These are phyloP conservation scores for Pisolithus marmoratus DNA, from an alignment of 768 basidiomycete species.

Conservation along the genomic window DNA sequence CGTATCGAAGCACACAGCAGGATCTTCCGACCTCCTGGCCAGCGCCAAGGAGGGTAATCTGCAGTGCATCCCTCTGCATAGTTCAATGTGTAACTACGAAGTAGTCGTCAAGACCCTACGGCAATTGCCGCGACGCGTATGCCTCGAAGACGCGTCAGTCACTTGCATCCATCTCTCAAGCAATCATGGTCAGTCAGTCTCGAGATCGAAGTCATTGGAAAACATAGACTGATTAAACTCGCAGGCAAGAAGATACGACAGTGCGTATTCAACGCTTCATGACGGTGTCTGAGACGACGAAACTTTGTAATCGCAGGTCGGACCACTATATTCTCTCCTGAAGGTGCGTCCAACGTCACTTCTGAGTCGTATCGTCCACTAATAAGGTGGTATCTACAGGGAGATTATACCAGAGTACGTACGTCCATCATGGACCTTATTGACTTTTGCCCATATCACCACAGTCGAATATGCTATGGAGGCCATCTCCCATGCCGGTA, in stretches of 20 bases:
- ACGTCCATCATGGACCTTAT: background rate
- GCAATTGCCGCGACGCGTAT: slow-evolving; percentile 25
- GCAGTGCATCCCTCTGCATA: slow-evolving; percentile 49
- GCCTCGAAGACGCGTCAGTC: slow-evolving; percentile 21
- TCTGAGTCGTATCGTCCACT: slow-evolving; percentile 6
- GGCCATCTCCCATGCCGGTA: slow-evolving; percentile 93
- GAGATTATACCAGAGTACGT: slow-evolving; percentile 91
- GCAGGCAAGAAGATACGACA: slow-evolving; percentile 92
- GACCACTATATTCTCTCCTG: slow-evolving; percentile 98
- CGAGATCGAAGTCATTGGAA: background rate
- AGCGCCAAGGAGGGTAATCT: slow-evolving; percentile 85
- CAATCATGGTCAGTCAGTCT: slow-evolving; percentile 45
- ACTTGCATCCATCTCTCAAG: slow-evolving; percentile 4
- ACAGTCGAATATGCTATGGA: slow-evolving; percentile 99
- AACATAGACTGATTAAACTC: background rate
- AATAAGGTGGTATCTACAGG: slow-evolving; percentile 44
- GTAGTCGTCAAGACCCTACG: too few species aligned
- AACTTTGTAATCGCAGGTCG: slow-evolving; percentile 51
- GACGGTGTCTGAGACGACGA: background rate
- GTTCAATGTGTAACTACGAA: too few species aligned
- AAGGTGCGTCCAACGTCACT: slow-evolving; percentile 50
- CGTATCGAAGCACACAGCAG: slow-evolving; percentile 90
- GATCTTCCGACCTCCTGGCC: slow-evolving; percentile 97
- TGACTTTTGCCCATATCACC: too few species aligned
- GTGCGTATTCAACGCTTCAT: slow-evolving; percentile 43